Evolutionary conservation across 1,284 basidiomycete species (phyloP).

Genomic region (Ustilago sp.): DNA sequence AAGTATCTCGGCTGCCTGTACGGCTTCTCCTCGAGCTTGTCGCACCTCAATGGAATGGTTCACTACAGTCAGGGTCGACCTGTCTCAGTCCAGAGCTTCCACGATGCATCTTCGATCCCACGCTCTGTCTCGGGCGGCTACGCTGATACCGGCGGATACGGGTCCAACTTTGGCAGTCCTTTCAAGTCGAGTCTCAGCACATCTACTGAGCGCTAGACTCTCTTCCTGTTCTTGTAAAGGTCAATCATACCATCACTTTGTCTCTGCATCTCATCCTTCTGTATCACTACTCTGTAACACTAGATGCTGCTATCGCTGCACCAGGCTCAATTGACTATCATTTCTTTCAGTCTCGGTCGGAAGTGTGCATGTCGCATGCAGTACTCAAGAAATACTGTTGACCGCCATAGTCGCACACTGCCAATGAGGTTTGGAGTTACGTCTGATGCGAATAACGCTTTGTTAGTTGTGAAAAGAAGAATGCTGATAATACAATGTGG

Average conservation of each 20-base stretch:
- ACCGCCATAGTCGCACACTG: neutral
- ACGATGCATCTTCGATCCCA: conserved; percentile 43
- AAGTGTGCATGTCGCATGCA: neutral
- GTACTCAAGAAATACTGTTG: neutral
- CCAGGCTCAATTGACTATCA: conserved; percentile 6
- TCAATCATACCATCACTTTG: neutral
- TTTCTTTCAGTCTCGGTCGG: neutral
- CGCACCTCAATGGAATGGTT: conserved; percentile 51
- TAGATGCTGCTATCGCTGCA: conserved; percentile 26
- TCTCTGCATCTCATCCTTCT: conserved; percentile 14
- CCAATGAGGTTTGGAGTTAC: neutral
- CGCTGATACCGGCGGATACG: conserved; percentile 34
- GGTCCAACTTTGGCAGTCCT: conserved; percentile 46
- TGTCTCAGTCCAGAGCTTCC: conserved; percentile 47
- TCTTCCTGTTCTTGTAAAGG: neutral
- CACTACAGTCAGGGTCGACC: conserved; percentile 52
- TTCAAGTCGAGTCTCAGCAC: conserved; percentile 44
- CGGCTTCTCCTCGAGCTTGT: conserved; percentile 62
- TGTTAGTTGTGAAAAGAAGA: neutral
- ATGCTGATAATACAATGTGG: conserved; percentile 26
- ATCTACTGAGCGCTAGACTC: conserved; percentile 33
- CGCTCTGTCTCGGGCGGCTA: conserved; percentile 48
- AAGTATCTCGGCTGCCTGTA: conserved; percentile 68
- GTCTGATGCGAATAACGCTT: neutral
- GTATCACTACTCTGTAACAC: conserved; percentile 43